A percentile compares a stretch with the other conserved stretches of the same genome.
Conservation (phyloP, 2,329 filamentous ascomycete genomes). For the Pestalotiopsis sp. region DNA sequence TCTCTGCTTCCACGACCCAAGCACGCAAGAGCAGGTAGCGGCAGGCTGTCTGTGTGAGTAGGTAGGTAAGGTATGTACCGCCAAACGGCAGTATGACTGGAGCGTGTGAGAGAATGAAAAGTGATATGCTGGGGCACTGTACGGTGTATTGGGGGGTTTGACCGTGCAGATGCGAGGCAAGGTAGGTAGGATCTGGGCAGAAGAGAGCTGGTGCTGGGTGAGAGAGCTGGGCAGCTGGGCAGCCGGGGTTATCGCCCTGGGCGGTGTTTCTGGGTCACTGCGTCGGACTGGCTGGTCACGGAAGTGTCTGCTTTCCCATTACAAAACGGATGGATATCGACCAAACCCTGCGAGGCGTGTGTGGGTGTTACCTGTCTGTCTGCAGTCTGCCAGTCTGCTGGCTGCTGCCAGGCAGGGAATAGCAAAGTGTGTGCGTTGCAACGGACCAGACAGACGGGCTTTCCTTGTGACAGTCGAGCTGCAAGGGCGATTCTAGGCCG, state of each 20-base stretch:
- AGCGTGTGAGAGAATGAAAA: neutral
- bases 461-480: neutral
- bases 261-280: neutral
- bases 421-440: neutral
- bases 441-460: neutral
- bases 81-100: neutral
- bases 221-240: neutral
- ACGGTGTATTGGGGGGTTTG: neutral
- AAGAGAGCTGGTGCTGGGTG: neutral
- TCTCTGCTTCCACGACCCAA: neutral
- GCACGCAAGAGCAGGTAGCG: neutral
- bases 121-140: neutral
- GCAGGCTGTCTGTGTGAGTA: neutral
- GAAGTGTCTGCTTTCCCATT: neutral
- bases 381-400: neutral
- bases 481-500: conserved; percentile 8
- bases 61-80: no score
- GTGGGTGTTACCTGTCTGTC: neutral
- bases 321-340: neutral
- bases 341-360: neutral
- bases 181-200: neutral
- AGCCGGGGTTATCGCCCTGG: neutral
- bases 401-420: neutral
- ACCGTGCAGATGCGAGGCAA: neutral
- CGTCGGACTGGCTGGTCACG: neutral